Base-by-base conservation (phyloP, 805 yeast species). In the Candida suzukii region DNA sequence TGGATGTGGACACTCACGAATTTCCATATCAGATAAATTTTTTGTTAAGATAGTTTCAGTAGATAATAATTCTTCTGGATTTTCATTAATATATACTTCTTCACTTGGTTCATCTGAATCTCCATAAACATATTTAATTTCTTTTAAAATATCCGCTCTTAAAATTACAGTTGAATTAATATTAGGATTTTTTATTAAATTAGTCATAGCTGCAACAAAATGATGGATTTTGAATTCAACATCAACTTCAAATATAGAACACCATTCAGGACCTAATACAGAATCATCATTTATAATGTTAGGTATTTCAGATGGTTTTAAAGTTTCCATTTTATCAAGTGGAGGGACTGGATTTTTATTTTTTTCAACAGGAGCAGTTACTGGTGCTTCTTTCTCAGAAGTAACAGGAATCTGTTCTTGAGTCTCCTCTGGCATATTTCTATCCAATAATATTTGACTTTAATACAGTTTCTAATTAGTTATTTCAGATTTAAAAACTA, bases 121-220 rank as follows among this genome's bases (percentile, higher is more conserved):
- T 2, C 39, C 33, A 29, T 64, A 56, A 19, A 61, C 68, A 52
- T 67, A 77, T 7, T 53, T 60, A 42, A 64, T 64, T 49, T 79
- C 83, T 35, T 68, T 66, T 36, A 85, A 57, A 20, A 88, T 77
- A 61, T 91, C 97, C 0, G 97, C 95, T 49, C 98, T 67, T 61
- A 91, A 67, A 27, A 90, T 83, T 28, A 88, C 93, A 0, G 96
- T 84, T 11, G 97, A 90, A 63, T 90, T 91, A 62, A 88, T 84
- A 57, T 88, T 85, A 16, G 96, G 96, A 48, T 86, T 87, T 44
- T 73, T 70, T 41, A 88, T 83, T 45, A 88, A 69, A 58, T 87
- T 85, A 35, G 74, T 61, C 90, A 88, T 83, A 6, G 96, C 96
- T 3, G 65, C 64, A 42, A 77, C 80, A 54, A 80, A 88, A 61